phyloP scores from a whole-genome alignment of 768 basidiomycete genomes.

The Dentipellis sp. region DNA sequence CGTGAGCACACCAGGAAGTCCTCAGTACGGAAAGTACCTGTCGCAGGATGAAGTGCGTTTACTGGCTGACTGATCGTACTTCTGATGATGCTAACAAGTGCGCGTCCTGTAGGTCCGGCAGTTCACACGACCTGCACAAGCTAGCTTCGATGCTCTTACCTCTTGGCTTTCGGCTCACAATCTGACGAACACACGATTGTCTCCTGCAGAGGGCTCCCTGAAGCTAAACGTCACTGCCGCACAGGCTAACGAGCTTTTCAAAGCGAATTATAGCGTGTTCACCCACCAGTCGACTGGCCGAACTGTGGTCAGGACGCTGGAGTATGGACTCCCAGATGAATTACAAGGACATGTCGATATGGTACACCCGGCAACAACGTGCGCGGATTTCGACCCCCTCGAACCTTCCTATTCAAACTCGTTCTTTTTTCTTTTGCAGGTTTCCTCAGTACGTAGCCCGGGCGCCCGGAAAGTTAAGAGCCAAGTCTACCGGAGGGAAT shows the following conservation, averaged over 20 bases:
- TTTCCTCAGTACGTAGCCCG: not conserved
- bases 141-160: no score
- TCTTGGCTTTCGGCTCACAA: no score
- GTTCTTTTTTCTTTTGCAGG: not conserved
- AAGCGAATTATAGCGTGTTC: conserved; percentile 13
- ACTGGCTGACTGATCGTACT: no score
- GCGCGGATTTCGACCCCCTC: not conserved
- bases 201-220: not conserved
- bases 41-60: no score
- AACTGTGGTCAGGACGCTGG: conserved; percentile 7
- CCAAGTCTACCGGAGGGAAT: not conserved
- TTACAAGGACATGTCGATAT: conserved; percentile 6
- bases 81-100: no score
- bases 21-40: no score
- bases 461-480: not conserved
- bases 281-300: conserved; percentile 8
- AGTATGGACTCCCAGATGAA: conserved; percentile 7
- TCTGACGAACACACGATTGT: no score
- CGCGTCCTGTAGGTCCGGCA: no score
- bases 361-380: conserved; percentile 9
- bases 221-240: conserved; percentile 16
- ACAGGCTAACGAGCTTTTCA: conserved; percentile 19
- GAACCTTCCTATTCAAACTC: not conserved
- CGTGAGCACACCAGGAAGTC: no score
- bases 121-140: no score